phyloP scores from a whole-genome alignment of 2,329 filamentous ascomycete species.

The Aspergillus eucalypticola region DNA sequence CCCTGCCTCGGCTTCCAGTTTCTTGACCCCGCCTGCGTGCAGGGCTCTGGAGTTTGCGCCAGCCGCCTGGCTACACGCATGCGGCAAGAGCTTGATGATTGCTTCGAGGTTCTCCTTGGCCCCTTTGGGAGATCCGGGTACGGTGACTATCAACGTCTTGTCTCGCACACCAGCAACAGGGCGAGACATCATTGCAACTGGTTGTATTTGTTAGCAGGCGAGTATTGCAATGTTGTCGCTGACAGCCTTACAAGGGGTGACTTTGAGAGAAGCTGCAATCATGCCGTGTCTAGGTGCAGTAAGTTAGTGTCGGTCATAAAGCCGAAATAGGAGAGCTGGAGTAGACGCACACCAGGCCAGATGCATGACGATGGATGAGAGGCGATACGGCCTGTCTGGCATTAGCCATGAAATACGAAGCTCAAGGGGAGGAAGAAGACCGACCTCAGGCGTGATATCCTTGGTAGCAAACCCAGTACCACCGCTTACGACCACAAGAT shows the following conservation, averaged over 20 bases:
- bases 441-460: constrained; percentile 85
- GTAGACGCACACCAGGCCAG: constrained; percentile 71
- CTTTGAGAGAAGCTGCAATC: constrained; percentile 76
- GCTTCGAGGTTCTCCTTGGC: constrained; percentile 91
- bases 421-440: constrained; percentile 19
- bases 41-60: constrained; percentile 77
- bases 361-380: constrained; percentile 79
- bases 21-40: constrained; percentile 78
- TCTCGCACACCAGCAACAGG: constrained; percentile 87
- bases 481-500: constrained; percentile 84
- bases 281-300: constrained; percentile 70
- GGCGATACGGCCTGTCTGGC: constrained; percentile 68
- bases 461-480: constrained; percentile 88
- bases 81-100: constrained; percentile 84
- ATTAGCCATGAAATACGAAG: constrained; percentile 16
- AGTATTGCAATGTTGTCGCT: too few relatives aligned
- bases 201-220: constrained; percentile 22
- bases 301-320: constrained; percentile 20
- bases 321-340: not conserved
- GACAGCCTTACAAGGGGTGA: constrained; percentile 79
- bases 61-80: constrained; percentile 88
- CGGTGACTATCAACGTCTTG: constrained; percentile 77
- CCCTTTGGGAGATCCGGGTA: constrained; percentile 93
- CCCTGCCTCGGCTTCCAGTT: constrained; percentile 80
- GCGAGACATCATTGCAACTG: constrained; percentile 94